Conservation (phyloP, 495 filamentous ascomycete species). For the Penicillium nucicola region DNA sequence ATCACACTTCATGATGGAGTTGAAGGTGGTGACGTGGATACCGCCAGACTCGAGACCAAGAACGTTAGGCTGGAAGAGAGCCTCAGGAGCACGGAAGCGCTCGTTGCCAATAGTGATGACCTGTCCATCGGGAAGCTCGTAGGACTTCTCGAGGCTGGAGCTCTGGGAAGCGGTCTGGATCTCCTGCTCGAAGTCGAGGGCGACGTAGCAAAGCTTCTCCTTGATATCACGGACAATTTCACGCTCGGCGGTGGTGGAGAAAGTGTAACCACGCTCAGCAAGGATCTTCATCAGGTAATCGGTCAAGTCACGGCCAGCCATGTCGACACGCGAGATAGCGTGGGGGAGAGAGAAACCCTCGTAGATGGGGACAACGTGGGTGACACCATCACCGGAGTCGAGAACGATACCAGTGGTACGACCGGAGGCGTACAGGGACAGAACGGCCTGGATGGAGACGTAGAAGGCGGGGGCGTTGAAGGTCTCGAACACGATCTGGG, state of each 20-base stretch:
- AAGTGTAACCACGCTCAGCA: conserved; percentile 97
- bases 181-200: conserved; percentile 99
- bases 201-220: conserved; percentile 99
- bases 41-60: conserved; percentile 96
- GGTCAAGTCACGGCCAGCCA: conserved; percentile 99
- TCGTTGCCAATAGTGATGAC: conserved; percentile 99
- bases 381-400: conserved; percentile 99
- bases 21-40: conserved; percentile 99
- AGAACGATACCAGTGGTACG: conserved; percentile 99
- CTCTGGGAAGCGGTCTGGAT: conserved; percentile 99
- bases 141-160: conserved; percentile 99
- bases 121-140: conserved; percentile 98
- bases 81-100: conserved; percentile 98
- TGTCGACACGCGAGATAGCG: conserved; percentile 98
- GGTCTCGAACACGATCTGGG: conserved; percentile 99
- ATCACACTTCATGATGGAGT: conserved; percentile 99
- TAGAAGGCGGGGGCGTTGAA: conserved; percentile 99
- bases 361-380: conserved; percentile 99
- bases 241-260: conserved; percentile 99
- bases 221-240: conserved; percentile 99
- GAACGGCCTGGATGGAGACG: conserved; percentile 99
- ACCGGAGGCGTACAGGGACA: conserved; percentile 98
- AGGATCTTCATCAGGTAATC: conserved; percentile 99
- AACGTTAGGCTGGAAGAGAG: conserved; percentile 98
- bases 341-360: conserved; percentile 99